Evolutionary conservation across 352 stramenopile species (phyloP).

Genomic region (Pythium plurisporium): DNA sequence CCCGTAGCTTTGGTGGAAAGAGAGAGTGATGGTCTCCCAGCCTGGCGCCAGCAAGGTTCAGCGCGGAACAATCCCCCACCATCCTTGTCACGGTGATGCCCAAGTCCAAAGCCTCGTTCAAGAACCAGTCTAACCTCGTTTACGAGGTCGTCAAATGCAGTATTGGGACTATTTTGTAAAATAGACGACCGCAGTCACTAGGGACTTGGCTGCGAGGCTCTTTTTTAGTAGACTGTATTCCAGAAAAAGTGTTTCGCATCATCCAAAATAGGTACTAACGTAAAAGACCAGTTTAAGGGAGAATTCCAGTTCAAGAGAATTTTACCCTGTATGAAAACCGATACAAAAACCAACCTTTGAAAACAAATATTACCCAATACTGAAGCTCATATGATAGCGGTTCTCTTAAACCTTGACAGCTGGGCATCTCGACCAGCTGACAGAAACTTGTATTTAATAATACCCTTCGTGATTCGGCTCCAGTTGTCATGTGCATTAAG

Average conservation of each 20-base stretch:
- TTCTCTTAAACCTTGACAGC: not conserved
- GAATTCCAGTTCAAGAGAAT: not conserved
- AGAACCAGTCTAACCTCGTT: conserved; percentile 1
- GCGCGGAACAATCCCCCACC: not conserved
- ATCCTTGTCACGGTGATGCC: not conserved
- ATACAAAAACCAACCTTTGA: not conserved
- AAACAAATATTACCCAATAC: not conserved
- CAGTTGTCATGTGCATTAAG: not conserved
- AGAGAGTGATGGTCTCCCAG: conserved; percentile 20
- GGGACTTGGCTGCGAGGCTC: not conserved
- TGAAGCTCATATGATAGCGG: not conserved
- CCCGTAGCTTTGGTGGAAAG: not conserved
- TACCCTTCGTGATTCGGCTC: too few species aligned
- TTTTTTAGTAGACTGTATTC: too few species aligned
- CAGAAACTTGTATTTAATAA: not conserved
- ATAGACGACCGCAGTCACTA: too few species aligned
- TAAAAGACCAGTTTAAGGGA: too few species aligned
- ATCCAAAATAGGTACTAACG: too few species aligned
- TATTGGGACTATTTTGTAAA: too few species aligned
- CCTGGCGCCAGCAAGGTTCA: conserved; percentile 15
- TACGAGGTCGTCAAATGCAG: too few species aligned
- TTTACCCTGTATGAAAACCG: not conserved
- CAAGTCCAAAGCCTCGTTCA: too few species aligned
- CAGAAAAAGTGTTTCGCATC: too few species aligned
- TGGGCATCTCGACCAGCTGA: not conserved